A percentile compares a stretch with the other conserved stretches of the same genome.
Evolutionary conservation across 1,139 yeast species (phyloP).

Genomic region (Hansenula anomala): DNA sequence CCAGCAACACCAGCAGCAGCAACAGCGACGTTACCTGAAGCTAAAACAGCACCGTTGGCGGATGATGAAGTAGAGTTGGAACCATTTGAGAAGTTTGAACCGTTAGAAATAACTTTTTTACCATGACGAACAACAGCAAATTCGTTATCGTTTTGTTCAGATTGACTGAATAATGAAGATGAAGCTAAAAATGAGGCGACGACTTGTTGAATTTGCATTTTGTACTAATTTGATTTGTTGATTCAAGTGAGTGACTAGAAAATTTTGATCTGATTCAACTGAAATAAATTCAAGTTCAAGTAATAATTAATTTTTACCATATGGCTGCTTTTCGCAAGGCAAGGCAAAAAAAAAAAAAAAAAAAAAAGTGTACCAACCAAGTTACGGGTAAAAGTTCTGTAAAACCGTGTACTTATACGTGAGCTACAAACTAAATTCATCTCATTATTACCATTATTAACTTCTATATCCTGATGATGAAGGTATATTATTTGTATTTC

Average conservation of each 20-base stretch:
- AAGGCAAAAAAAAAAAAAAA: too few relatives aligned
- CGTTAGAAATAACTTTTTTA: slow-evolving; percentile 1
- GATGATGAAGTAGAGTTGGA: slow-evolving; percentile 2
- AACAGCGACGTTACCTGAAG: slow-evolving; percentile 8
- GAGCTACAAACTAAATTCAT: too few relatives aligned
- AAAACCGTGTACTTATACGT: too few relatives aligned
- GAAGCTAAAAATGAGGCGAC: slow-evolving; percentile 22
- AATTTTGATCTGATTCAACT: too few relatives aligned
- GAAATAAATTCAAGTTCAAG: too few relatives aligned
- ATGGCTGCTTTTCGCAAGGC: too few relatives aligned
- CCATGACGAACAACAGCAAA: slow-evolving; percentile 1
- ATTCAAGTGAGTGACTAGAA: too few relatives aligned
- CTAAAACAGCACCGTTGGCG: slow-evolving; percentile 9
- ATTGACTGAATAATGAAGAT: slow-evolving; percentile 13
- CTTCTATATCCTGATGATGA: slow-evolving; percentile 7
- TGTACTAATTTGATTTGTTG: background rate
- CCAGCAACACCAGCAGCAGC: slow-evolving; percentile 21
- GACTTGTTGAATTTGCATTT: slow-evolving; percentile 25
- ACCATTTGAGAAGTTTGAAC: background rate
- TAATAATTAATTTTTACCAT: too few relatives aligned
- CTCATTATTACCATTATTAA: background rate
- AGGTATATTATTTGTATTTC: slow-evolving; percentile 21
- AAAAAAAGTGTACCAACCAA: too few relatives aligned
- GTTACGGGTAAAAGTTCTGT: too few relatives aligned
- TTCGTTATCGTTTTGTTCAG: slow-evolving; percentile 3